Evolutionary conservation across 2,329 filamentous ascomycete species (phyloP), one percentile per base, ranked within the genome.

Genomic region (Aspergillus sp.): DNA sequence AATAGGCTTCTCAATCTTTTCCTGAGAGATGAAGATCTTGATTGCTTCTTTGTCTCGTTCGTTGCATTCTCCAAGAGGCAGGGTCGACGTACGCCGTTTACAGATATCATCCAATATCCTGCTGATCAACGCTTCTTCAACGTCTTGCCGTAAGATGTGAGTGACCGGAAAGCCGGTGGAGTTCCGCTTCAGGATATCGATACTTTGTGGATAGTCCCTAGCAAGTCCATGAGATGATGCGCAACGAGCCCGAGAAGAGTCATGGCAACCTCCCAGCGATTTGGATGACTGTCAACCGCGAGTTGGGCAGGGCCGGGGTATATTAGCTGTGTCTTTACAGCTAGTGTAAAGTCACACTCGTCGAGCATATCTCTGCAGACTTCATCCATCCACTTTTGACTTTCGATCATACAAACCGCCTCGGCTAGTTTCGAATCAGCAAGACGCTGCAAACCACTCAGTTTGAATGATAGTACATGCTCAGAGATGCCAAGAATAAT

Each of bases 401-500:
- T 78, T 0, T 73, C 70, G 2, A 88, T 75, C 81, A 90, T 85
- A 1, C 66, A 68, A 0, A 66, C 69, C 0, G 84, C 82, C 38
- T 82, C 74, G 0, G 71, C 56, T 0, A 79, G 57, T 3, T 79
- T 73, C 1, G 73, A 72, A 51, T 88, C 83, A 0, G 82, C 80
- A 0, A 89, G 70, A 2, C 81, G 80, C 64, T 90, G 86, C 0
- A 86, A 68, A 0, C 86, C 86, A 61, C 86, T 87, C 2, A 91
- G 77, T 67, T 84, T 85, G 71, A 89, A 89, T 0, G 88, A 91
- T 6, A 91, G 75, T 0, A 87, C 77, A 62, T 91, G 85, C 57
- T 90, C 88, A 0, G 88, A 89, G 1, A 87, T 80, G 0, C 82
- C 80, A 0, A 91, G 72, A 23, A 91, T 79, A 0, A 91, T 73